Base-by-base conservation (phyloP, 768 basidiomycete species). In the Leccinum disarticulatum region DNA sequence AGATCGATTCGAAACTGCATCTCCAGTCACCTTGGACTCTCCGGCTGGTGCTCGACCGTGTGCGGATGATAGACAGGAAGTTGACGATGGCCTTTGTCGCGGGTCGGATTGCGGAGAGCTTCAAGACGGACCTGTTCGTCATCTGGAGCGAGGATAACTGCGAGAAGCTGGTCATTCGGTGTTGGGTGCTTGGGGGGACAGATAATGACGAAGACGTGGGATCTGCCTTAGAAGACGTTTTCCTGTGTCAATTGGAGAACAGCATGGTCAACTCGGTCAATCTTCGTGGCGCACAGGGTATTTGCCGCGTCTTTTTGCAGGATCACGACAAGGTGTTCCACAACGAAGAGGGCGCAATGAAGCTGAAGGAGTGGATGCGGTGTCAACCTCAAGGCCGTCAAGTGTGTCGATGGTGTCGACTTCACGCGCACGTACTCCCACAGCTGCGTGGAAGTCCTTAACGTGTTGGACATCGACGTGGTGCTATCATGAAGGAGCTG, bases 141-240 rank as follows among this genome's bases (percentile, higher is more conserved):
- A 97, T 98, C 65, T 96, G 95, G 91, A 95, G 93, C 64, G 96
- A 98, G 81, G 96, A 98, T 75, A 98, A 97, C 76, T 92, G 96
- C 3, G 93, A 96, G 75, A 98, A 98, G 78, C 86, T 98, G 11
- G 84, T 98, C 67, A 91, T 99, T 66, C 96, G 97, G 49, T 96
- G 97, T 74, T 92, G 97, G 80, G 90, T 98, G 8, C 75, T 91
- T 53, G 90, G 91, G 48, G 87, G 22, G 22, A 22, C 22, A 22
- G 22, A 22, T 22, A 22, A 22, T 22, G 22, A 22, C 22, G 22
- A 22, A 22, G 22, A 22, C 22, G 22, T 22, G 22, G 22, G 22
- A 22, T 22, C 22, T 22, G 22, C 22, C 22, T 22, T 22, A 22
- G 22, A 22, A 22, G 22, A 22, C 22, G 22, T 22, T 22, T 22